A percentile compares a stretch with the other conserved stretches of the same genome.
These are phyloP conservation scores for Trametes polyzona DNA, from an alignment of 1,284 basidiomycete species.

Conservation along the genomic window DNA sequence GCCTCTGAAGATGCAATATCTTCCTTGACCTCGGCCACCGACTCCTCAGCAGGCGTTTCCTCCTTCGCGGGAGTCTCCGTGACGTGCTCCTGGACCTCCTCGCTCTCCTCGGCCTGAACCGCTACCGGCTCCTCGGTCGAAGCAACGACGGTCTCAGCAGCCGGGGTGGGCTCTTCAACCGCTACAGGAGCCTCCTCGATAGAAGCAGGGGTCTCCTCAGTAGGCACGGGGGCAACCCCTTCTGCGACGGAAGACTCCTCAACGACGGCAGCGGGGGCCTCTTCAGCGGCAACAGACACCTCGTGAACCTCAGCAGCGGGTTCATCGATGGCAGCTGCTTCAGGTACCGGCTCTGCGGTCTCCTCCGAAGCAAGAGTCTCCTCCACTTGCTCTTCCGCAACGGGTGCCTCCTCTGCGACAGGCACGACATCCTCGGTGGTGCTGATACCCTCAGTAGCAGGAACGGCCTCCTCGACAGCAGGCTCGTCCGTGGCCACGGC, in stretches of 20 bases:
- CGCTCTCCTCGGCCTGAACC: not conserved
- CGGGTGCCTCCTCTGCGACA: not conserved
- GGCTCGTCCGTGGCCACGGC: constrained; percentile 1
- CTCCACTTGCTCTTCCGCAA: not conserved
- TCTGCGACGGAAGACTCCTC: constrained; percentile 7
- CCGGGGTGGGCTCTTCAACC: not conserved
- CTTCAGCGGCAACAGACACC: not conserved
- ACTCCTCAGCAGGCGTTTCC: constrained; percentile 2
- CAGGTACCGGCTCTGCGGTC: constrained; percentile 3
- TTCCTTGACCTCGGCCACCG: too few relatives aligned
- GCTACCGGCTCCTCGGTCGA: not conserved
- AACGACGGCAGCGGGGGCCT: not conserved
- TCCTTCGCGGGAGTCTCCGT: not conserved
- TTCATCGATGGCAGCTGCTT: constrained; percentile 12
- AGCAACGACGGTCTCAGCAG: not conserved
- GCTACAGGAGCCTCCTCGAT: constrained; percentile 1
- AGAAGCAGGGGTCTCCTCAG: constrained; percentile 4
- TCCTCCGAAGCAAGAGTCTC: not conserved
- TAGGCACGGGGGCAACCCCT: not conserved
- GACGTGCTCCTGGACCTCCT: not conserved
- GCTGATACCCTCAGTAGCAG: not conserved
- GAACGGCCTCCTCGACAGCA: constrained; percentile 2
- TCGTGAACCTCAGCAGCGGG: not conserved
- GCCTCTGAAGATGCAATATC: not conserved
- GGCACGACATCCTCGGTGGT: not conserved